Evolutionary conservation across 2,329 filamentous ascomycete genomes (phyloP).

Genomic region (Chaetomiaceae sp.): DNA sequence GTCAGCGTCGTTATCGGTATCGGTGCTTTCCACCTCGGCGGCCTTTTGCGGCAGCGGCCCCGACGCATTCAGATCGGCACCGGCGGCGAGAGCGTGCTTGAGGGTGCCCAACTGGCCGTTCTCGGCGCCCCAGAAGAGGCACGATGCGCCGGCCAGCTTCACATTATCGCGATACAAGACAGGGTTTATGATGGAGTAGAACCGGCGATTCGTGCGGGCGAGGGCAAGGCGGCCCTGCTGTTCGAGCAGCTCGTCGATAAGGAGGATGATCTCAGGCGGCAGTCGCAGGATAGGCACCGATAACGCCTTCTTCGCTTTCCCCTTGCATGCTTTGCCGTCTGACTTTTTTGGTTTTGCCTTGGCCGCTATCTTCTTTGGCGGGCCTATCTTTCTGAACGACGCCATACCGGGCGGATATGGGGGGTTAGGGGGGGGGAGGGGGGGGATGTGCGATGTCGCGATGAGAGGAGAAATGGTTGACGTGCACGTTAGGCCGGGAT

Average conservation of each 20-base stretch:
- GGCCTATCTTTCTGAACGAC: slow-evolving; percentile 3
- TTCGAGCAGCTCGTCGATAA: slow-evolving; percentile 21
- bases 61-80: slow-evolving; percentile 22
- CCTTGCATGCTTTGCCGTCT: slow-evolving; percentile 8
- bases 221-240: slow-evolving; percentile 21
- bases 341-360: slow-evolving; percentile 12
- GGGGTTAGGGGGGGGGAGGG: not conserved
- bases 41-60: slow-evolving; percentile 16
- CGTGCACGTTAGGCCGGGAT: slow-evolving; percentile 9
- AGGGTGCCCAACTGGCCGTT: slow-evolving; percentile 24
- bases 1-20: slow-evolving; percentile 8
- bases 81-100: slow-evolving; percentile 24
- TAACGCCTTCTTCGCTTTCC: slow-evolving; percentile 5
- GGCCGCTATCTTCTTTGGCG: slow-evolving; percentile 12
- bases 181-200: slow-evolving; percentile 24
- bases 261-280: slow-evolving; percentile 23
- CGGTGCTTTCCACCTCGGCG: not conserved
- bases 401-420: not conserved
- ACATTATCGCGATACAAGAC: slow-evolving; percentile 24
- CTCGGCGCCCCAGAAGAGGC: slow-evolving; percentile 26
- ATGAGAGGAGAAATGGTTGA: not conserved
- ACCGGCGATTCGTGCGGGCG: slow-evolving; percentile 18
- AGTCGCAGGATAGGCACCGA: slow-evolving; percentile 20
- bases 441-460: slow-evolving; percentile 1
- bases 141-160: slow-evolving; percentile 8